phyloP scores from a whole-genome alignment of 2,329 filamentous ascomycete genomes.

The Penicillium sp. region DNA sequence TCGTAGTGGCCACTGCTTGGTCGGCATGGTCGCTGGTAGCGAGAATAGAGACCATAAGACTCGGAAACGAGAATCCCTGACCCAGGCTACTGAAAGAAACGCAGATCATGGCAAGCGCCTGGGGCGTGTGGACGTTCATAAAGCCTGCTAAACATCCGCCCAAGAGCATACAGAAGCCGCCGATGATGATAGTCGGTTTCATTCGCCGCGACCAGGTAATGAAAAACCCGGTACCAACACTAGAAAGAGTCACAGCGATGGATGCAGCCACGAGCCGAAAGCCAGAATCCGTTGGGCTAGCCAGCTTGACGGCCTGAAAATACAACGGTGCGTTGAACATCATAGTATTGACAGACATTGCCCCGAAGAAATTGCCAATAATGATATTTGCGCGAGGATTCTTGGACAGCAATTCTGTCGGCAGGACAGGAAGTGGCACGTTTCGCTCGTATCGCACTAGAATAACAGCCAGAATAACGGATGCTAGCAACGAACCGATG shows the following conservation, averaged over 20 bases:
- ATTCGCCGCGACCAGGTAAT: conserved; percentile 61
- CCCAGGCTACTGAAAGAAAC: conserved; percentile 60
- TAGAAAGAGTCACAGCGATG: conserved; percentile 55
- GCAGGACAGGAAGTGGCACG: conserved; percentile 52
- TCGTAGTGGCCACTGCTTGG: conserved; percentile 69
- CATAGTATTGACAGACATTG: conserved; percentile 55
- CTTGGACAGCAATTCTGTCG: conserved; percentile 48
- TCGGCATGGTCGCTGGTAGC: conserved; percentile 60
- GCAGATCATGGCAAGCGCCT: conserved; percentile 56
- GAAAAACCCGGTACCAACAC: conserved; percentile 61
- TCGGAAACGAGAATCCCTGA: conserved; percentile 65
- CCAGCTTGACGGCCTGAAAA: conserved; percentile 73
- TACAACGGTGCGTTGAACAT: conserved; percentile 73
- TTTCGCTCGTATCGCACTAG: conserved; percentile 45
- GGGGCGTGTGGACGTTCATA: conserved; percentile 54
- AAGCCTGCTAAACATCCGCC: conserved; percentile 54
- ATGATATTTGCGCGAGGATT: conserved; percentile 51
- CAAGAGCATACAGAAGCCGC: conserved; percentile 49
- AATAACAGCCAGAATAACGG: conserved; percentile 37
- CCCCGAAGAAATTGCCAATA: conserved; percentile 54
- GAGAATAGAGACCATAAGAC: conserved; percentile 63
- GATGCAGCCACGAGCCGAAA: conserved; percentile 68
- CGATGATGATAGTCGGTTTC: conserved; percentile 59
- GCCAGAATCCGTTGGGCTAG: conserved; percentile 69
- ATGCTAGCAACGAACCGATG: conserved; percentile 46